Percentiles rank a stretch among this genome's conserved stretches.
phyloP scores from a whole-genome alignment of 495 filamentous ascomycete genomes.

The Chaetomium tenue region DNA sequence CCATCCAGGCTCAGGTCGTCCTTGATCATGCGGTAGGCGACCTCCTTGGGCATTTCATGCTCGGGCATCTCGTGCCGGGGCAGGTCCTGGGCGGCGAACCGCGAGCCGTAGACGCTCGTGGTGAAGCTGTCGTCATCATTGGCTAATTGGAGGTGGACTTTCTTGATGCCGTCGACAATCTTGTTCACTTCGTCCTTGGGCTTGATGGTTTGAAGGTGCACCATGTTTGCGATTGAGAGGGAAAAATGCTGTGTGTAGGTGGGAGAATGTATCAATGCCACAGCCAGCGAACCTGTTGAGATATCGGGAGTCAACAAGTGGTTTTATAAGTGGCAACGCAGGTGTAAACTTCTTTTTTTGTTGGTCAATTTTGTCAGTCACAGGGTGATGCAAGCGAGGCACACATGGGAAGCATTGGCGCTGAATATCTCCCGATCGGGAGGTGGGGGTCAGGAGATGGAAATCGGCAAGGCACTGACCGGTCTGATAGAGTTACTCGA shows the following conservation, averaged over 20 bases:
- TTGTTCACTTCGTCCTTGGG: conserved; percentile 45
- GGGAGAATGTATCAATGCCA: no score
- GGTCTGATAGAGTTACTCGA: conserved; percentile 17
- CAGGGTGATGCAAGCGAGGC: background rate
- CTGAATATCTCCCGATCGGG: conserved; percentile 23
- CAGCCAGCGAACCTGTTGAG: background rate
- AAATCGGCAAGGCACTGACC: conserved; percentile 20
- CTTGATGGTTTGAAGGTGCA: conserved; percentile 61
- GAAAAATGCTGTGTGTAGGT: background rate
- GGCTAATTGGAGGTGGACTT: conserved; percentile 45
- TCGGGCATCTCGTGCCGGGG: conserved; percentile 88
- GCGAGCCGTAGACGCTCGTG: conserved; percentile 79
- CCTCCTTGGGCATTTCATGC: conserved; percentile 77
- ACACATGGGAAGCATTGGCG: conserved; percentile 20
- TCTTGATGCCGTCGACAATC: conserved; percentile 47
- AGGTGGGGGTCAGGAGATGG: conserved; percentile 9
- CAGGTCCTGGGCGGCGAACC: conserved; percentile 73
- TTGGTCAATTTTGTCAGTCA: conserved; percentile 7
- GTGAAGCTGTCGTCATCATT: conserved; percentile 62
- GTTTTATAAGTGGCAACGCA: conserved; percentile 11
- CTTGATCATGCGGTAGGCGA: conserved; percentile 95
- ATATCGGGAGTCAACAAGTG: background rate
- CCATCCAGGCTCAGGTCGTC: conserved; percentile 87
- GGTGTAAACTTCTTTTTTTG: background rate
- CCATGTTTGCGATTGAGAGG: conserved; percentile 53